Evolutionary conservation across 2,329 filamentous ascomycete species (phyloP).

Genomic region (Emmonsiellopsis sp.): DNA sequence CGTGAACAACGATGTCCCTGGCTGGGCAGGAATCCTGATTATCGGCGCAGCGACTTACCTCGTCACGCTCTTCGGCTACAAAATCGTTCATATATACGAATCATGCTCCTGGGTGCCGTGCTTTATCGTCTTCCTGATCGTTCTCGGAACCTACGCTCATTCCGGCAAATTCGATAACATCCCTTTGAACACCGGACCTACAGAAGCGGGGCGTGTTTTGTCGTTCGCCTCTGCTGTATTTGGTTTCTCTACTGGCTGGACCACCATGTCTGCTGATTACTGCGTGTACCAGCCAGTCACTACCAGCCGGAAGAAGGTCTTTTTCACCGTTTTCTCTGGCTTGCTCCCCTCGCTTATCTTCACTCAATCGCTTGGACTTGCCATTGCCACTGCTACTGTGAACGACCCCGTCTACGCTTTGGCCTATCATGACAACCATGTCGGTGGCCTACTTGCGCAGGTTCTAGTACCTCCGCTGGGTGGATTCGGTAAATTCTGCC

Average conservation of each 20-base stretch:
- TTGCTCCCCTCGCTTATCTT: slow-evolving; percentile 64
- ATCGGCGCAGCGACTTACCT: slow-evolving; percentile 59
- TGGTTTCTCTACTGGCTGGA: slow-evolving; percentile 65
- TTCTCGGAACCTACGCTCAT: slow-evolving; percentile 58
- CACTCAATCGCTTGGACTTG: slow-evolving; percentile 62
- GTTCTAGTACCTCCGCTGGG: slow-evolving; percentile 53
- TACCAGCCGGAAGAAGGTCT: slow-evolving; percentile 53
- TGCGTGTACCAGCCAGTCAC: slow-evolving; percentile 65
- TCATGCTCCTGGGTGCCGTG: slow-evolving; percentile 66
- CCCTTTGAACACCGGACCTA: slow-evolving; percentile 49
- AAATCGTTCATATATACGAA: slow-evolving; percentile 68
- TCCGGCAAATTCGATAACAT: slow-evolving; percentile 55
- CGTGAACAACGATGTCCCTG: slow-evolving; percentile 55
- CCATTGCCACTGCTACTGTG: slow-evolving; percentile 56
- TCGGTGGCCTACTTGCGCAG: slow-evolving; percentile 58
- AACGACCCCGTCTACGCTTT: slow-evolving; percentile 47
- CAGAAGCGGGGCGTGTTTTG: slow-evolving; percentile 53
- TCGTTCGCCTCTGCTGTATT: slow-evolving; percentile 59
- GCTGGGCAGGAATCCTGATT: slow-evolving; percentile 62
- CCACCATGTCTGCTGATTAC: slow-evolving; percentile 66
- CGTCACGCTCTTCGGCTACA: slow-evolving; percentile 66
- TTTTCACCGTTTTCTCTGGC: slow-evolving; percentile 59
- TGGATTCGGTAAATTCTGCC: slow-evolving; percentile 62
- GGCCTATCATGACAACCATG: slow-evolving; percentile 48
- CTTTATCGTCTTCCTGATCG: slow-evolving; percentile 62